Base-by-base conservation (phyloP, 257 asterid species). In the Jasminum sambac region DNA sequence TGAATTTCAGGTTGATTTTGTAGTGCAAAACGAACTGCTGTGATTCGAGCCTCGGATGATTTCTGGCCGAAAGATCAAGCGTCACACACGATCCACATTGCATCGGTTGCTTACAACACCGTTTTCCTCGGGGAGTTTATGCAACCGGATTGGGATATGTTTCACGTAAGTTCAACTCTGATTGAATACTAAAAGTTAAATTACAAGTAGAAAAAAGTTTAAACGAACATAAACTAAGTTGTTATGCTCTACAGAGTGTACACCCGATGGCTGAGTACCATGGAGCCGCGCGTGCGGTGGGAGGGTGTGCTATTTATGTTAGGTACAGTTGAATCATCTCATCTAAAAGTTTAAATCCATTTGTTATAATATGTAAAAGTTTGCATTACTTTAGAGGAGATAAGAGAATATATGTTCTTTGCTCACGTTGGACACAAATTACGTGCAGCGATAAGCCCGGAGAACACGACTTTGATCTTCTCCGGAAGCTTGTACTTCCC, bases 101-200 rank as follows among this genome's bases (percentile, higher is more conserved):
- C 96, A 71, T 93, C 98, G 12, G 98, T 93, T 63, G 96, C 98
- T 37, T 92, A 88, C 63, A 90, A 92, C 76, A 92, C 97, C 66
- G 19, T 93, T 63, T 93, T 93, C 72, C 83, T 90, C 0, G 98
- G 98, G 50, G 97, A 93, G 80, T 90, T 93, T 73, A 90, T 93
- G 98, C 98, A 93, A 83, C 97, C 98, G 7, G 97, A 92, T 83
- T 90, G 98, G 98, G 98, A 92, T 66, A 92, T 92, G 98, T 90
- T 92, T 72, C 98, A 92, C 60, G 98, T 93, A 80, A 90, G 91
- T 76, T 23, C 38, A n/a, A n/a, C n/a, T n/a, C n/a, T n/a, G n/a
- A 30, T 30, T 30, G 36, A 30, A 30, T 30, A 30, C 2, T 30
- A 30, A 30, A 30, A 1, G 36, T 30, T 30, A 1, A 30, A 30